These are phyloP conservation scores for Sicyos baderoa DNA, from an alignment of 306 rosid species.

Conservation along the genomic window DNA sequence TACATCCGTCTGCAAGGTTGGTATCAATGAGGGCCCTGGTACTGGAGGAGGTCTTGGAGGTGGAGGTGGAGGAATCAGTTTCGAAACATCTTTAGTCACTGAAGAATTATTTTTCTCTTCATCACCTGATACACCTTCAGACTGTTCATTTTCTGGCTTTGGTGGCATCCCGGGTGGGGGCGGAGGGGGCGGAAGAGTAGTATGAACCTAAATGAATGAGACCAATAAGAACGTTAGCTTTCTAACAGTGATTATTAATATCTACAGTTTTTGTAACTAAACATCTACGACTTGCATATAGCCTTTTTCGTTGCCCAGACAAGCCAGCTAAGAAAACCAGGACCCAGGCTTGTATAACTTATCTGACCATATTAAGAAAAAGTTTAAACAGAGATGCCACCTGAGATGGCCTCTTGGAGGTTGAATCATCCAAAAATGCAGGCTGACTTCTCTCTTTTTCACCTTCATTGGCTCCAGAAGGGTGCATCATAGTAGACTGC, in stretches of 20 bases:
- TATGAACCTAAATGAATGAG: slow-evolving; percentile 44
- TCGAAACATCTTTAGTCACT: slow-evolving; percentile 49
- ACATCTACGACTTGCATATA: background rate
- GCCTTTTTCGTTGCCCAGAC: background rate
- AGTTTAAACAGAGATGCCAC: slow-evolving; percentile 31
- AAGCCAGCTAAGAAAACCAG: background rate
- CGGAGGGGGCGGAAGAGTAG: slow-evolving; percentile 75
- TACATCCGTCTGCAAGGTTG: slow-evolving; percentile 59
- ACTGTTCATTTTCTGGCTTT: slow-evolving; percentile 39
- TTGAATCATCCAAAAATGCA: slow-evolving; percentile 39
- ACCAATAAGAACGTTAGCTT: slow-evolving; percentile 23
- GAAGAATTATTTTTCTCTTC: slow-evolving; percentile 38
- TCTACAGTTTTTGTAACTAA: background rate
- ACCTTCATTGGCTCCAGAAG: slow-evolving; percentile 56
- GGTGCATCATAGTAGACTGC: slow-evolving; percentile 52
- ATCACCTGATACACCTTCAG: slow-evolving; percentile 46
- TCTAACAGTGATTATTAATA: slow-evolving; percentile 7
- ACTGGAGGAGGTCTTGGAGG: slow-evolving; percentile 72
- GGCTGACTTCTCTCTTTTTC: slow-evolving; percentile 53
- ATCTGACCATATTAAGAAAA: background rate
- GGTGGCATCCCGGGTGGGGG: slow-evolving; percentile 67
- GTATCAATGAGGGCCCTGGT: slow-evolving; percentile 52
- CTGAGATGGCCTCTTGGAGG: slow-evolving; percentile 53
- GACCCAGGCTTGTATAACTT: background rate
- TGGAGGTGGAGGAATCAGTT: slow-evolving; percentile 64